Percentiles rank a stretch among this genome's conserved stretches.
Evolutionary conservation across 164 flowering plant genomes (phyloP).

Genomic region (Dillenia suffruticosa): DNA sequence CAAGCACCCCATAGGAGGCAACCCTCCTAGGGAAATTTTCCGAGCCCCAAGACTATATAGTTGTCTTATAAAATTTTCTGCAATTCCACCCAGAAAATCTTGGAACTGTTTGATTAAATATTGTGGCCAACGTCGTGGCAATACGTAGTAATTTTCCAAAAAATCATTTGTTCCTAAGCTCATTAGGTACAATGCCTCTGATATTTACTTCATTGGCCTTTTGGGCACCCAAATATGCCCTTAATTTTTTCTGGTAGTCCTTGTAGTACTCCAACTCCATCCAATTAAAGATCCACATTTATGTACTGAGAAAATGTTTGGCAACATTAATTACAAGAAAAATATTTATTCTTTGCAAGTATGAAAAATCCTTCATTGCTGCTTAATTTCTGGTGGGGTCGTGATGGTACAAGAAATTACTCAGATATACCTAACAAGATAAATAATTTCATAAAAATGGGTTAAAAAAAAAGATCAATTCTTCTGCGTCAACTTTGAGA

Average conservation of each 20-base stretch:
- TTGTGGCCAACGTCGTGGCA: conserved; percentile 23
- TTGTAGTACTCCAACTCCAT: conserved; percentile 46
- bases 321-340: too few relatives aligned
- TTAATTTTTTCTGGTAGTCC: conserved; percentile 35
- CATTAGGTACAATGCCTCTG: conserved; percentile 30
- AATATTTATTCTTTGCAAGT: too few relatives aligned
- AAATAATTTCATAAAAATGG: too few relatives aligned
- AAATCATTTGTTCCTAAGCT: conserved; percentile 63
- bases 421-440: too few relatives aligned
- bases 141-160: conserved; percentile 45
- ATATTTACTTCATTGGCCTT: conserved; percentile 21
- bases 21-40: conserved; percentile 42
- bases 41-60: conserved; percentile 45
- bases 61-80: conserved; percentile 26
- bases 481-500: too few relatives aligned
- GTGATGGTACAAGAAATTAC: too few relatives aligned
- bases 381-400: too few relatives aligned
- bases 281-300: conserved; percentile 10
- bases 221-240: conserved; percentile 22
- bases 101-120: conserved; percentile 34
- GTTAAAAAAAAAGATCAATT: too few relatives aligned
- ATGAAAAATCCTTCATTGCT: too few relatives aligned
- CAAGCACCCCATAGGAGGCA: conserved; percentile 73
- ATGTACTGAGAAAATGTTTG: too few relatives aligned
- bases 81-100: conserved; percentile 31